Conservation (phyloP, 1,284 basidiomycete genomes). For the Apiotrichum domesticum region DNA sequence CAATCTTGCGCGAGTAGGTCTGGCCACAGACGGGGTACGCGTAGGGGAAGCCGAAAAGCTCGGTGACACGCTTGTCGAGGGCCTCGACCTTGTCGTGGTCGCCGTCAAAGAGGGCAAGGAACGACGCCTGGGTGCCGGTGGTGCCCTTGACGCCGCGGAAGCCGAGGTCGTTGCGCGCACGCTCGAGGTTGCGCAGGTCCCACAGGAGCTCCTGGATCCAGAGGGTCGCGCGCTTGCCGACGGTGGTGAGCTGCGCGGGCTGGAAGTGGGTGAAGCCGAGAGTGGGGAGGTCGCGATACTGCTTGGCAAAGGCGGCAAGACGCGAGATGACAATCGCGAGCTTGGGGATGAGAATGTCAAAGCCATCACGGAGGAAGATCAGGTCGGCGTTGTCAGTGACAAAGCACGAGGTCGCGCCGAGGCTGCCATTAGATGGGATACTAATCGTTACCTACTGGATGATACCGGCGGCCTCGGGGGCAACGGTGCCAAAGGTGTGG, state of each 20-base stretch:
- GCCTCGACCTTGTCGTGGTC: constrained; percentile 90
- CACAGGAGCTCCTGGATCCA: constrained; percentile 98
- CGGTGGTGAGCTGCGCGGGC: constrained; percentile 95
- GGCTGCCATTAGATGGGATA: constrained; percentile 47
- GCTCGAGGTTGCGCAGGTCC: constrained; percentile 90
- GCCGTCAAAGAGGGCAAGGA: constrained; percentile 89
- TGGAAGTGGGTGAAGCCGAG: constrained; percentile 99
- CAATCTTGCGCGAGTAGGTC: constrained; percentile 97
- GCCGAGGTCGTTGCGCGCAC: constrained; percentile 86
- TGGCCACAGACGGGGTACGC: constrained; percentile 97
- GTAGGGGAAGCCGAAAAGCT: constrained; percentile 84
- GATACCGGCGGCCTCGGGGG: constrained; percentile 92
- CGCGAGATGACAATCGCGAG: constrained; percentile 85
- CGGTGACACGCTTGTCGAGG: constrained; percentile 82
- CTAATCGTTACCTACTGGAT: constrained; percentile 65
- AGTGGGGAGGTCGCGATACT: constrained; percentile 72
- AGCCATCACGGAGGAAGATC: constrained; percentile 86
- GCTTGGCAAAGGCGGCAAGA: constrained; percentile 67
- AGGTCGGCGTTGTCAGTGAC: constrained; percentile 98
- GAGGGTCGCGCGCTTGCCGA: constrained; percentile 96
- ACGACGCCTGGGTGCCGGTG: constrained; percentile 95
- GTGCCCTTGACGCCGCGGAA: constrained; percentile 99
- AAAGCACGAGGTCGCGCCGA: constrained; percentile 97
- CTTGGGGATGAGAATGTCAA: constrained; percentile 78
- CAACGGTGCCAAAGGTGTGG: constrained; percentile 89